A percentile compares a stretch with the other conserved stretches of the same genome.
Conservation (phyloP, 2,329 filamentous ascomycete genomes). For the Pseudogymnoascus verrucosus region DNA sequence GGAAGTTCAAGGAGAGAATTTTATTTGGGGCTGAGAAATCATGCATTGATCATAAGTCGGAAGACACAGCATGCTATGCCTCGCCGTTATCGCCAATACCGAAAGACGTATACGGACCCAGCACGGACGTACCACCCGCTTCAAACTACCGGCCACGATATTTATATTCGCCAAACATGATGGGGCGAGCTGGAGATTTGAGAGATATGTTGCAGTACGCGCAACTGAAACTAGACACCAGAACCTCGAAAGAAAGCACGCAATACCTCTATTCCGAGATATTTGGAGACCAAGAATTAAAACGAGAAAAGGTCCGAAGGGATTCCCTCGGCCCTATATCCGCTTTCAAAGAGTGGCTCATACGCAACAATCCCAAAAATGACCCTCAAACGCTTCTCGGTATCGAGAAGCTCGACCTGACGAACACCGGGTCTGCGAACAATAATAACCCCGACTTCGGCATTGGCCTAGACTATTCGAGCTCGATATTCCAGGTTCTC, state of each 20-base stretch:
- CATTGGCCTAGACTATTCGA: conserved; percentile 20
- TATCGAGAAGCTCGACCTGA: conserved; percentile 20
- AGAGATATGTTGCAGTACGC: conserved; percentile 35
- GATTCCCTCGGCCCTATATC: conserved; percentile 24
- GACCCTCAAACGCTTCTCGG: conserved; percentile 15
- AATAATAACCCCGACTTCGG: conserved; percentile 13
- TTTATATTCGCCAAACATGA: conserved; percentile 39
- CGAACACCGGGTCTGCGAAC: not conserved
- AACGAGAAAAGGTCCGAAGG: conserved; percentile 35
- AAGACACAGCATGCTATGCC: conserved; percentile 43
- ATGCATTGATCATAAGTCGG: conserved; percentile 36
- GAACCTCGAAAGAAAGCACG: conserved; percentile 11
- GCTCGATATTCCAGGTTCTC: conserved; percentile 19
- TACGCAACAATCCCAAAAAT: not conserved
- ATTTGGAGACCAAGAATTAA: conserved; percentile 44
- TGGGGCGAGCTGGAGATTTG: conserved; percentile 43
- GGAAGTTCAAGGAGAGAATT: conserved; percentile 40
- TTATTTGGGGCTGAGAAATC: conserved; percentile 48
- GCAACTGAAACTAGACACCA: conserved; percentile 9
- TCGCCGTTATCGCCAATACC: conserved; percentile 44
- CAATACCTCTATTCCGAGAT: conserved; percentile 37
- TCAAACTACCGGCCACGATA: conserved; percentile 38
- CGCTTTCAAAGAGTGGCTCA: conserved; percentile 32
- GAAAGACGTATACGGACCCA: conserved; percentile 38
- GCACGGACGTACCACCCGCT: conserved; percentile 31